Evolutionary conservation across 495 filamentous ascomycete species (phyloP).

Genomic region (Annulohypoxylon stygium): DNA sequence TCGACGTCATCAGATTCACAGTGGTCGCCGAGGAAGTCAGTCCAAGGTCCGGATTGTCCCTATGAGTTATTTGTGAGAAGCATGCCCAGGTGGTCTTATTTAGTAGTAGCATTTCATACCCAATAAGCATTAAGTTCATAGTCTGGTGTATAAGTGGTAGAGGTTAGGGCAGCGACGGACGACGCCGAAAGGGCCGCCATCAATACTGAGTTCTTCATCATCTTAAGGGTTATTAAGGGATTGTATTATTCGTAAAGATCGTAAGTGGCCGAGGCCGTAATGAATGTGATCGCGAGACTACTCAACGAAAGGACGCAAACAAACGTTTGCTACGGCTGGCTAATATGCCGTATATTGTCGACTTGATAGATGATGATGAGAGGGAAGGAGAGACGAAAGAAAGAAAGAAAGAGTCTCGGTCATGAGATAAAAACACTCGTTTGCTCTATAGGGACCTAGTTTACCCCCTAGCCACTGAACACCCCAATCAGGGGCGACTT

Average conservation of each 20-base stretch:
- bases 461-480: not conserved
- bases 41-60: slow-evolving; percentile 51
- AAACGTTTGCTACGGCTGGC: slow-evolving; percentile 57
- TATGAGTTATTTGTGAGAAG: slow-evolving; percentile 38
- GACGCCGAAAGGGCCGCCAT: slow-evolving; percentile 53
- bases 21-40: slow-evolving; percentile 45
- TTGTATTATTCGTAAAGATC: slow-evolving; percentile 44
- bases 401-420: slow-evolving; percentile 20
- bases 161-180: slow-evolving; percentile 42
- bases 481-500: slow-evolving; percentile 7
- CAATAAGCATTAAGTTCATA: slow-evolving; percentile 48
- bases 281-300: slow-evolving; percentile 51
- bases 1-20: slow-evolving; percentile 56
- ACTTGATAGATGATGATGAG: slow-evolving; percentile 48
- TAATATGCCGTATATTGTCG: slow-evolving; percentile 56
- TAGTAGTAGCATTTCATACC: slow-evolving; percentile 27
- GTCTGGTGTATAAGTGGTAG: slow-evolving; percentile 48
- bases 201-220: slow-evolving; percentile 54
- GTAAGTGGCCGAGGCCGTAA: slow-evolving; percentile 53
- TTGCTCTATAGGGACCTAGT: slow-evolving; percentile 1
- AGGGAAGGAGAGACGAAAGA: slow-evolving; percentile 30
- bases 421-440: slow-evolving; percentile 21
- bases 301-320: slow-evolving; percentile 65
- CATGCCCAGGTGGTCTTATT: not conserved
- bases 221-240: slow-evolving; percentile 50